Conservation (phyloP, 768 basidiomycete species). For the Neoboletus brunneissimus region DNA sequence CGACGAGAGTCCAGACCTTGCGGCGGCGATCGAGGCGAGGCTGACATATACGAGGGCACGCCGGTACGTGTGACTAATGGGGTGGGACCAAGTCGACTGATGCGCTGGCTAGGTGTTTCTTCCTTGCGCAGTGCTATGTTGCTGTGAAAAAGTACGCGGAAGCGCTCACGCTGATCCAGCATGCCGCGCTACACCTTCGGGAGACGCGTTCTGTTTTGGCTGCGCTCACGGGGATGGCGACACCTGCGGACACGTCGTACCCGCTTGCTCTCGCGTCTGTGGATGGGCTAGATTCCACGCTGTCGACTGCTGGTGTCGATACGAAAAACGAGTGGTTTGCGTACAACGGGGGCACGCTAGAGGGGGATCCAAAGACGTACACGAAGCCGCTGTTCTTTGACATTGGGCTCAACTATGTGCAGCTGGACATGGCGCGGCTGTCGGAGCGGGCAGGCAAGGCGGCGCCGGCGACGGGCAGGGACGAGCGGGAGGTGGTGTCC, state of each 20-base stretch:
- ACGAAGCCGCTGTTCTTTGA: constrained; percentile 93
- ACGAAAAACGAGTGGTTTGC: constrained; percentile 79
- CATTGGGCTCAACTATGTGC: constrained; percentile 89
- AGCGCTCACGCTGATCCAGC: constrained; percentile 66
- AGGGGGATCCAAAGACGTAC: constrained; percentile 45
- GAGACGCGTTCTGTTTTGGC: constrained; percentile 59
- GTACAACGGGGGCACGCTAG: constrained; percentile 63
- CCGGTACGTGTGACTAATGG: constrained; percentile 43
- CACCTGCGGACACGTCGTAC: constrained; percentile 46
- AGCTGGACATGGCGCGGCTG: constrained; percentile 78
- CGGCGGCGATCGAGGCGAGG: constrained; percentile 73
- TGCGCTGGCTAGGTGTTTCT: constrained; percentile 52
- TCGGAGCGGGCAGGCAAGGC: constrained; percentile 67
- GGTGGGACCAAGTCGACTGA: not conserved
- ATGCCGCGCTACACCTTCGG: constrained; percentile 69
- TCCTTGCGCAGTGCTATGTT: constrained; percentile 74
- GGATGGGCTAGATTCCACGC: constrained; percentile 49
- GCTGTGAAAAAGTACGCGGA: constrained; percentile 70
- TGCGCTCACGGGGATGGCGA: constrained; percentile 45
- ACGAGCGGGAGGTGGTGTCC: constrained; percentile 15
- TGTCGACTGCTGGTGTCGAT: constrained; percentile 45
- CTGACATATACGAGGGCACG: constrained; percentile 71
- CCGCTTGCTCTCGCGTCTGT: constrained; percentile 45
- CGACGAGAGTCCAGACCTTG: constrained; percentile 83
- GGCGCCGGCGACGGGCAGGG: constrained; percentile 16